phyloP scores from a whole-genome alignment of 495 filamentous ascomycete species.

The Massariosphaeria phaeospora region DNA sequence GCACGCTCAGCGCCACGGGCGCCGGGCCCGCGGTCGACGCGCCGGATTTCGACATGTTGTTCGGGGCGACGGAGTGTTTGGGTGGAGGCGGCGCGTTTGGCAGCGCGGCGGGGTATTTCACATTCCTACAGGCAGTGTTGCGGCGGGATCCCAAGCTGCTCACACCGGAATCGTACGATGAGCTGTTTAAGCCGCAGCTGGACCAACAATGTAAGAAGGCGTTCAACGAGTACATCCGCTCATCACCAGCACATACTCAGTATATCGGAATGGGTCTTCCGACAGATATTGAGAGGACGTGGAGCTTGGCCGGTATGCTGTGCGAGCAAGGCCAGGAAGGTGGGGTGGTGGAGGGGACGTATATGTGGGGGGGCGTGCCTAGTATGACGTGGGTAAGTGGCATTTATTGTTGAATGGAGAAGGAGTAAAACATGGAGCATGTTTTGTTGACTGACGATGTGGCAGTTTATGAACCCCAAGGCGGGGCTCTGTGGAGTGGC shows the following conservation, averaged over 20 bases:
- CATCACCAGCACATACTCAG: neutral
- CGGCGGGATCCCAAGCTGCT: slow-evolving; percentile 1
- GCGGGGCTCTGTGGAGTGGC: slow-evolving; percentile 13
- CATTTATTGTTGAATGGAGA: neutral
- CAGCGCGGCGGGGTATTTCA: slow-evolving; percentile 5
- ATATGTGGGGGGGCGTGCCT: slow-evolving; percentile 11
- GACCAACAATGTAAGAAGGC: neutral
- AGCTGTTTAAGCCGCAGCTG: slow-evolving; percentile 20
- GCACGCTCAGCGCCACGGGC: neutral
- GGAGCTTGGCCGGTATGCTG: slow-evolving; percentile 14
- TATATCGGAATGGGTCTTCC: slow-evolving; percentile 13
- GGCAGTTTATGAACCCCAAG: slow-evolving; percentile 12
- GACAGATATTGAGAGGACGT: neutral
- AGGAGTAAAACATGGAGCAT: neutral
- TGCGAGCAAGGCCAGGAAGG: slow-evolving; percentile 3
- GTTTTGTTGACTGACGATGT: no score
- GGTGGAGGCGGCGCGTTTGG: slow-evolving; percentile 18
- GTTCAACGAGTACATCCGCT: slow-evolving; percentile 9
- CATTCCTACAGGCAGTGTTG: slow-evolving; percentile 15
- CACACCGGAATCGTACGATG: neutral
- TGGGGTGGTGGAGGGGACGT: slow-evolving; percentile 1
- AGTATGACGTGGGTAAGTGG: slow-evolving; percentile 13
- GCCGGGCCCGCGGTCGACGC: neutral
- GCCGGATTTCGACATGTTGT: slow-evolving; percentile 16
- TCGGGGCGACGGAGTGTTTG: slow-evolving; percentile 15